These are phyloP conservation scores for Betula pendula DNA, from an alignment of 306 rosid genomes.

Conservation along the genomic window DNA sequence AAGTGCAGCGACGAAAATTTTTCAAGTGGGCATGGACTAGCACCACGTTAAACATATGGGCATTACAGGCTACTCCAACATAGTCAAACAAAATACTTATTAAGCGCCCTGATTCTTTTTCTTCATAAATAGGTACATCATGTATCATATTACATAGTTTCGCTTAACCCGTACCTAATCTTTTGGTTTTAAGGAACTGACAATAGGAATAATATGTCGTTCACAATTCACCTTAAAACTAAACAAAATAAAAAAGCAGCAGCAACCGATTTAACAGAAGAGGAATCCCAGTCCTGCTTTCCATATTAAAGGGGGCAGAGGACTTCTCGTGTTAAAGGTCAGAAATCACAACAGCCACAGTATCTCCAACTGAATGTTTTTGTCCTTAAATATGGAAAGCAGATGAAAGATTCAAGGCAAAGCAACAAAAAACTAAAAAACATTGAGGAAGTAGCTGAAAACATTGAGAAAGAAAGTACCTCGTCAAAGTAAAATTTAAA, in stretches of 20 bases:
- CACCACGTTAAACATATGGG: background rate
- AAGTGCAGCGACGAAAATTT: background rate
- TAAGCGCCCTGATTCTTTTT: background rate
- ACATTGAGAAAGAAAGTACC: background rate
- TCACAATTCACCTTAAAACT: background rate
- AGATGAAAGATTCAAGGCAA: background rate
- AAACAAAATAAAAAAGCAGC: no score
- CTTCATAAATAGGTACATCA: background rate
- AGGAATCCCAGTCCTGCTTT: background rate
- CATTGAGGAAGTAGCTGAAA: background rate
- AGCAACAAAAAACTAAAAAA: background rate
- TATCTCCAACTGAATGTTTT: background rate
- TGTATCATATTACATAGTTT: background rate
- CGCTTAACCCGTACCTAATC: background rate
- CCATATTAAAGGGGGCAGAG: background rate
- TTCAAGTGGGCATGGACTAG: background rate
- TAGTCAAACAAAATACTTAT: background rate
- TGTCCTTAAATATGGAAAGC: background rate
- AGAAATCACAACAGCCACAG: background rate
- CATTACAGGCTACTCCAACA: slow-evolving; percentile 1
- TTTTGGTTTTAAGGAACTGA: background rate
- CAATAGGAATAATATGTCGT: background rate
- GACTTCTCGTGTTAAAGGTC: background rate
- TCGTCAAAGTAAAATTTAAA: background rate
- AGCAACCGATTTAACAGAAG: background rate